Evolutionary conservation across 805 yeast genomes (phyloP).

Genomic region (Priceomyces castillae): DNA sequence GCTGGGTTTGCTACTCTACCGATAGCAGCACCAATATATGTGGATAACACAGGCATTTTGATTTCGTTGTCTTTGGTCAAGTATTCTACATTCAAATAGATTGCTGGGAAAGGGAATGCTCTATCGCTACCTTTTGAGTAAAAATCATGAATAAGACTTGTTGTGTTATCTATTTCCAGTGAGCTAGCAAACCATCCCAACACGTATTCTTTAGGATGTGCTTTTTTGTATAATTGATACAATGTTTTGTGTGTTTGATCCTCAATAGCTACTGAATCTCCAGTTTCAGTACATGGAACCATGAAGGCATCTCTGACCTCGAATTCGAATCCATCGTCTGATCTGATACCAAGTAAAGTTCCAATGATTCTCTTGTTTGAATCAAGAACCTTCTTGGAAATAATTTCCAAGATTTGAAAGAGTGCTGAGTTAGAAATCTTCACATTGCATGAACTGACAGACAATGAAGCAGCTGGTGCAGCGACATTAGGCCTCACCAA

Average conservation of each 20-base stretch:
- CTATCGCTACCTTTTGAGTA: conserved; percentile 68
- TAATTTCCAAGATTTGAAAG: conserved; percentile 74
- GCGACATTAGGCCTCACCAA: conserved; percentile 55
- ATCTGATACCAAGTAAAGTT: conserved; percentile 74
- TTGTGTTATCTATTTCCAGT: conserved; percentile 60
- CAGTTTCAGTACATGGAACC: conserved; percentile 75
- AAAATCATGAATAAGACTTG: conserved; percentile 78
- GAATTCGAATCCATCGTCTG: conserved; percentile 76
- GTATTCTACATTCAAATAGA: conserved; percentile 72
- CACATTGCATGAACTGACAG: conserved; percentile 51
- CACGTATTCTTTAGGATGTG: conserved; percentile 74
- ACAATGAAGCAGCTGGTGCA: conserved; percentile 45
- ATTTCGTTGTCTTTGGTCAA: conserved; percentile 47
- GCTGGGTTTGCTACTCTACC: conserved; percentile 38
- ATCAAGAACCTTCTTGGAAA: conserved; percentile 45
- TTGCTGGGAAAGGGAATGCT: conserved; percentile 71
- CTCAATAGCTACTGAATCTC: conserved; percentile 72
- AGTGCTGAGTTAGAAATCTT: conserved; percentile 67
- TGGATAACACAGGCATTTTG: conserved; percentile 52
- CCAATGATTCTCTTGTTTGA: conserved; percentile 66
- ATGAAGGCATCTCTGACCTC: conserved; percentile 74
- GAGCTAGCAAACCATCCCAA: conserved; percentile 83
- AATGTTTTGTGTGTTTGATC: conserved; percentile 71
- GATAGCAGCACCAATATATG: conserved; percentile 77
- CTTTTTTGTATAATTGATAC: conserved; percentile 68